Base-by-base conservation (phyloP, 2,329 filamentous ascomycete genomes). In the Colletotrichum echinochloae region DNA sequence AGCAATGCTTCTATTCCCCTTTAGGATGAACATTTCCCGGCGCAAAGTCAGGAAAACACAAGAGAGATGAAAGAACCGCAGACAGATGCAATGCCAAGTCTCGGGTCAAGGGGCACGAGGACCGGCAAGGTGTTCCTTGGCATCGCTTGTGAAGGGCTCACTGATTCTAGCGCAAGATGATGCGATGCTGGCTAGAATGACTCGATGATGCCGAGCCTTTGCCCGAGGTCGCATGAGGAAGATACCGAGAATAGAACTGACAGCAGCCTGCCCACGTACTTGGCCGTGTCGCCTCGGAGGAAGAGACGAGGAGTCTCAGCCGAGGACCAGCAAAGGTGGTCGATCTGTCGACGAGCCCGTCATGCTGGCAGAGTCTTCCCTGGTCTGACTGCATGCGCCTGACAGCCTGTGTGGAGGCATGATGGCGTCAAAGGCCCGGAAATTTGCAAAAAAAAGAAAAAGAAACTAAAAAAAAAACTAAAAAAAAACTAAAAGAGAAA, bases 91-190 rank as follows among this genome's bases (percentile, higher is more conserved):
- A 49, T 37, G 1, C 2, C 12, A 11, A 9, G 14, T 33, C 51
- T 48, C 57, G 63, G 63, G 20, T 59, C 59, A n/a, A 57, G 6
- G 51, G 44, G 57, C 49, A 51, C 37, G 37, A 57, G 9, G 28
- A 1, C 6, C 26, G 30, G 20, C 18, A n/a, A 33, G 33, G 46
- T 37, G 14, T 30, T 33, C 49, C 6, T 20, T 30, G 33, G 11
- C 28, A 28, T 60, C 66, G 66, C 62, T 70, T 70, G 48, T 37
- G 41, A 30, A 26, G 62, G 66, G 66, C 66, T 70, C 56, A 70
- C 30, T 30, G 46, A n/a, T n/a, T n/a, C n/a, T n/a, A n/a, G 48
- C 55, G 41, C 48, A 33, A 33, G 37, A 61, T 70, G 51, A 67
- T 64, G 67, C 64, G 57, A 70, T 70, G 30, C 20, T 52, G 41